Percentiles rank a stretch among this genome's conserved stretches.
Evolutionary conservation across 768 basidiomycete genomes (phyloP).

Genomic region (Xerocomus spinulosus): DNA sequence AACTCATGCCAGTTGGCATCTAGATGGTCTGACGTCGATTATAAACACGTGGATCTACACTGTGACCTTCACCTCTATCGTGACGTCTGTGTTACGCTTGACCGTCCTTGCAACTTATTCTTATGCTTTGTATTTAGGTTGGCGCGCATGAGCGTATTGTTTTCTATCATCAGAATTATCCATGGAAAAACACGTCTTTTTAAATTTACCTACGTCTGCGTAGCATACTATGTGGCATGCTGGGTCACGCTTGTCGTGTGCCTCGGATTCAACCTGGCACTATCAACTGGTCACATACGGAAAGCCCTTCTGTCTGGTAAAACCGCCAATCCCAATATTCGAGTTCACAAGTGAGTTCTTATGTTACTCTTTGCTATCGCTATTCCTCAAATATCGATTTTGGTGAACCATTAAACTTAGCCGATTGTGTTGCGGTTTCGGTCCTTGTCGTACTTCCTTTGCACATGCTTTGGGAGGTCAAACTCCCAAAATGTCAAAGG

Average conservation of each 20-base stretch:
- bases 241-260: constrained; percentile 11
- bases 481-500: constrained; percentile 15
- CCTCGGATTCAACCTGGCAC: constrained; percentile 8
- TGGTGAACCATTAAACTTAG: not conserved
- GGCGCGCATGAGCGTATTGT: constrained; percentile 17
- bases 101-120: not conserved
- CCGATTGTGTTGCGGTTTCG: constrained; percentile 13
- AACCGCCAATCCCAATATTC: constrained; percentile 4
- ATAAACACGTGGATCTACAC: constrained; percentile 10
- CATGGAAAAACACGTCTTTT: constrained; percentile 1
- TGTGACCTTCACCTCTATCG: constrained; percentile 7
- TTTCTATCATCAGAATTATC: constrained; percentile 18
- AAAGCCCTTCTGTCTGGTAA: constrained; percentile 10
- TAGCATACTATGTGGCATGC: constrained; percentile 1
- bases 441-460: constrained; percentile 19
- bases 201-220: constrained; percentile 9
- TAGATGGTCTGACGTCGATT: constrained; percentile 9
- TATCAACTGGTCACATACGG: not conserved
- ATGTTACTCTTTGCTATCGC: not conserved
- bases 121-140: constrained; percentile 5
- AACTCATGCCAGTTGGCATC: not conserved
- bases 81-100: constrained; percentile 1
- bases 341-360: constrained; percentile 13
- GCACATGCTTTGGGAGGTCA: constrained; percentile 20
- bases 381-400: not conserved